phyloP scores from a whole-genome alignment of 2,329 filamentous ascomycete species.

The Pestalotiopsis sp. region DNA sequence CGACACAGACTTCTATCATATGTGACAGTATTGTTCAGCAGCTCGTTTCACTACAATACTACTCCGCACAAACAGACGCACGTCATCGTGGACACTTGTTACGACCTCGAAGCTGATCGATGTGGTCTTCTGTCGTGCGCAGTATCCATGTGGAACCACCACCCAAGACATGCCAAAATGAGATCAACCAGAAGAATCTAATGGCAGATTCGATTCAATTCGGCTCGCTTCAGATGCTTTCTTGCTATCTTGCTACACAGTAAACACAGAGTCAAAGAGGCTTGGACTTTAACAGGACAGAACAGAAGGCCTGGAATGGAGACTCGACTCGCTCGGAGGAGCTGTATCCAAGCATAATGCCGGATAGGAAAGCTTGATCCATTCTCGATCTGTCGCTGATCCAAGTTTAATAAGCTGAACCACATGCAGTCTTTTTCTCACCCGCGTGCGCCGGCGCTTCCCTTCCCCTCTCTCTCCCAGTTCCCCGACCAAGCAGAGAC shows the following conservation, averaged over 20 bases:
- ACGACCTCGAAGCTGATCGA: neutral
- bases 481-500: neutral
- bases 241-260: neutral
- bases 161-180: neutral
- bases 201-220: neutral
- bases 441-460: conserved; percentile 3
- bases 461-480: neutral
- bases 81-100: neutral
- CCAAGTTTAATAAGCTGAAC: conserved; percentile 7
- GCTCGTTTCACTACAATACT: neutral
- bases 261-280: neutral
- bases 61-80: neutral
- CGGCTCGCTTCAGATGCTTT: neutral
- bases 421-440: conserved; percentile 4
- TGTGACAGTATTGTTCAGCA: neutral
- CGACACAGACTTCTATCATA: neutral
- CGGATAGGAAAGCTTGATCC: neutral
- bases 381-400: neutral
- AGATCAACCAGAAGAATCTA: neutral
- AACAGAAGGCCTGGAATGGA: neutral
- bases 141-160: neutral
- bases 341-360: neutral
- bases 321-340: neutral
- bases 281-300: neutral
- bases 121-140: neutral